Percentiles rank a stretch among this genome's conserved stretches.
These are phyloP conservation scores for Papiliotrema laurentii DNA, from an alignment of 1,284 basidiomycete species.

Conservation along the genomic window DNA sequence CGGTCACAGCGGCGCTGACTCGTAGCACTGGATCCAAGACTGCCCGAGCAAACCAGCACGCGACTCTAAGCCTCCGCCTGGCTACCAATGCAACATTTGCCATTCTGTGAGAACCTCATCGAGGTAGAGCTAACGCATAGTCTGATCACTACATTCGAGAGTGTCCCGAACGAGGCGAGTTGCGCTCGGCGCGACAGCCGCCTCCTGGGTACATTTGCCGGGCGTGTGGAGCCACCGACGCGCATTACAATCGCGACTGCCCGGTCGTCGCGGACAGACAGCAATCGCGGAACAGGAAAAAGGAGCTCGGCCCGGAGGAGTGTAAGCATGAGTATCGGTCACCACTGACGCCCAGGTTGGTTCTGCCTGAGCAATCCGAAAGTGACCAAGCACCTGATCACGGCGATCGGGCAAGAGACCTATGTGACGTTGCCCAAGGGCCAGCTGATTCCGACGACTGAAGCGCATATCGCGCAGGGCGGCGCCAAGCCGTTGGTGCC, in stretches of 20 bases:
- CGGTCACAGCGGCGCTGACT: conserved; percentile 1
- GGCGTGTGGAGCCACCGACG: conserved; percentile 70
- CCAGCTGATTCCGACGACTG: conserved; percentile 73
- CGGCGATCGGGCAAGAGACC: conserved; percentile 83
- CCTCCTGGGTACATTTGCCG: conserved; percentile 73
- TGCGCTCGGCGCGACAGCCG: conserved; percentile 64
- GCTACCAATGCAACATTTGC: conserved; percentile 46
- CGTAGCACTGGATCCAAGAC: conserved; percentile 45
- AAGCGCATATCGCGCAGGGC: conserved; percentile 47
- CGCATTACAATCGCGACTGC: conserved; percentile 81
- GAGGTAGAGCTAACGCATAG: conserved; percentile 39
- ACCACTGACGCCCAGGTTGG: conserved; percentile 61
- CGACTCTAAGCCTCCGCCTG: conserved; percentile 30
- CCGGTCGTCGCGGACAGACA: conserved; percentile 57
- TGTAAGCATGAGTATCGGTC: conserved; percentile 10
- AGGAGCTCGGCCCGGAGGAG: conserved; percentile 59
- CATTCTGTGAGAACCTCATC: conserved; percentile 26
- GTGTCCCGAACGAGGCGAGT: conserved; percentile 68
- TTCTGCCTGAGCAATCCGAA: conserved; percentile 92
- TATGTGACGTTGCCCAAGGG: conserved; percentile 92
- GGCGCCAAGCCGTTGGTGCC: conserved; percentile 59
- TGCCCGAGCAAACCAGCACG: conserved; percentile 35
- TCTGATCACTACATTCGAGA: conserved; percentile 79
- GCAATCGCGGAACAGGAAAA: conserved; percentile 44
- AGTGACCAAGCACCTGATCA: conserved; percentile 85